phyloP scores from a whole-genome alignment of 495 filamentous ascomycete genomes.

The Clavariopsis aquatica region DNA sequence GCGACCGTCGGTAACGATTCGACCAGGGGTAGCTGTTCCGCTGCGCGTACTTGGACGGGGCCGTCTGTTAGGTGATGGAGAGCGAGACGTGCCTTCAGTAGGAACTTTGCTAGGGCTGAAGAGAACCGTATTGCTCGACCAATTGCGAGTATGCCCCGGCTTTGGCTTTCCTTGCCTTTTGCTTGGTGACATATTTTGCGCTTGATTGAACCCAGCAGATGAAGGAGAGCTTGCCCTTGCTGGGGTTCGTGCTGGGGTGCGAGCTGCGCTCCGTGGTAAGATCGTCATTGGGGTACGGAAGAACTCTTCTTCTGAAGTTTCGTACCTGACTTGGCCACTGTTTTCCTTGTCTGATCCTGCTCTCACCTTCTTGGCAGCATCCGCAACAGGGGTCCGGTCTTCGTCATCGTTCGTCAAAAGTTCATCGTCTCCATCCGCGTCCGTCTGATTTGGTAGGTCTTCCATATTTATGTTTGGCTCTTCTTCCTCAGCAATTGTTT shows the following conservation, averaged over 20 bases:
- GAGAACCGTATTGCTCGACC: conserved; percentile 77
- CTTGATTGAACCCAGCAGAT: conserved; percentile 1
- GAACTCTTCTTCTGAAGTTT: conserved; percentile 36
- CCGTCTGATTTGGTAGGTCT: conserved; percentile 60
- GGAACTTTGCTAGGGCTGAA: conserved; percentile 58
- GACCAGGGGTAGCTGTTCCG: conserved; percentile 35
- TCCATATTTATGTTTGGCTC: conserved; percentile 44
- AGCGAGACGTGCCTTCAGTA: conserved; percentile 41
- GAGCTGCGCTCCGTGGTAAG: conserved; percentile 20
- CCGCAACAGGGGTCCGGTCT: conserved; percentile 38
- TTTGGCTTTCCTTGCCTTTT: conserved; percentile 40
- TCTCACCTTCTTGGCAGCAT: conserved; percentile 32
- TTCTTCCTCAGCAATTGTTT: conserved; percentile 37
- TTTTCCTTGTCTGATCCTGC: conserved; percentile 26
- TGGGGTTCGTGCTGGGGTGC: conserved; percentile 10
- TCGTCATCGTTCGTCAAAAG: conserved; percentile 77
- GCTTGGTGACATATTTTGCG: conserved; percentile 14
- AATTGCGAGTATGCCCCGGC: conserved; percentile 60
- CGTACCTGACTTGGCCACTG: conserved; percentile 4
- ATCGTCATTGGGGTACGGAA: conserved; percentile 43
- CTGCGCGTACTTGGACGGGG: conserved; percentile 22
- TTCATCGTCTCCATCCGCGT: conserved; percentile 87
- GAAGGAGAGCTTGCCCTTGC: conserved; percentile 19
- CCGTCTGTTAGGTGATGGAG: conserved; percentile 16
- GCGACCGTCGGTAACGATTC: conserved; percentile 37